Percentiles rank a stretch among this genome's conserved stretches.
Evolutionary conservation across 129 eudicot genomes (phyloP).

Genomic region (Pulicaria dysenterica): DNA sequence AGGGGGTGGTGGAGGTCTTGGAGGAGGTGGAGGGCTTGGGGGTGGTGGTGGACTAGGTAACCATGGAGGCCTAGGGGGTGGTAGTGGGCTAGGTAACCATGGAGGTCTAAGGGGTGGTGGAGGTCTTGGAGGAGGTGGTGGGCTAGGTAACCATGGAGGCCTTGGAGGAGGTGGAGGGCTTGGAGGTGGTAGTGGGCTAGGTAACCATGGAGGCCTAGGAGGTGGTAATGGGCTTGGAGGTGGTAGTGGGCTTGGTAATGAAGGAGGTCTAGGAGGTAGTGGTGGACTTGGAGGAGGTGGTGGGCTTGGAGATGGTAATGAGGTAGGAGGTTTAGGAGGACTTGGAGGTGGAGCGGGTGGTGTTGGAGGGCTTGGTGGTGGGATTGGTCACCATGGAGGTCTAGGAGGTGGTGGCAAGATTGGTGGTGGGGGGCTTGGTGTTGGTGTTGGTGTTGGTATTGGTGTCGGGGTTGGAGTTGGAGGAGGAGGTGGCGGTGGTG

Average conservation of each 20-base stretch:
- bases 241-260: neutral
- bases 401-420: slow-evolving; percentile 17
- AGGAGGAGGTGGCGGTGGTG: neutral
- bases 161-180: too few species aligned
- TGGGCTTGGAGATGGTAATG: slow-evolving; percentile 18
- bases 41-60: slow-evolving; percentile 18
- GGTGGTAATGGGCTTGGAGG: neutral
- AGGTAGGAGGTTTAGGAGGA: neutral
- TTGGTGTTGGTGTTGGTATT: neutral
- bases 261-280: neutral
- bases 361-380: slow-evolving; percentile 13
- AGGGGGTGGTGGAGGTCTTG: slow-evolving; percentile 1
- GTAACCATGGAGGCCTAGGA: neutral
- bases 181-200: slow-evolving; percentile 1
- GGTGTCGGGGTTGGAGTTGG: neutral
- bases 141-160: neutral
- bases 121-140: slow-evolving; percentile 11
- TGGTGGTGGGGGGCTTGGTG: slow-evolving; percentile 29
- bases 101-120: slow-evolving; percentile 12
- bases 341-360: slow-evolving; percentile 8
- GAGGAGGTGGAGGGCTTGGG: slow-evolving; percentile 7
- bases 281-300: slow-evolving; percentile 2
- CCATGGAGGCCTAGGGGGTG: slow-evolving; percentile 7
- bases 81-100: slow-evolving; percentile 1
- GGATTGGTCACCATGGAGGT: slow-evolving; percentile 16